phyloP scores from a whole-genome alignment of 1,139 yeast genomes.

The Sugiyamaella xylanicola region DNA sequence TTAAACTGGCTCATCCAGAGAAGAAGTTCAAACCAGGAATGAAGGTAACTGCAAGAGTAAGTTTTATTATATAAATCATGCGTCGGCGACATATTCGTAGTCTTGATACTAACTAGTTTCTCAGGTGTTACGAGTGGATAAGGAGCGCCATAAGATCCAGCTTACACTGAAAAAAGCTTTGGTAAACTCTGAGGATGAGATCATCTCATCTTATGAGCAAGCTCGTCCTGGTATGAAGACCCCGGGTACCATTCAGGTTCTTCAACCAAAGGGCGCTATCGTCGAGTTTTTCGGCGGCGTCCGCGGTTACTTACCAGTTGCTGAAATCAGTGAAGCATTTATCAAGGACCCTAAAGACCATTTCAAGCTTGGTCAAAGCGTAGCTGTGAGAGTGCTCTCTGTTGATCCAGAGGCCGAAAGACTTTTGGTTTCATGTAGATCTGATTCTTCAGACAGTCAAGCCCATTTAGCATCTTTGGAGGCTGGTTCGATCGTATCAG shows the following conservation, averaged over 20 bases:
- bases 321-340: conserved; percentile 88
- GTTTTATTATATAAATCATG: conserved; percentile 20
- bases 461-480: conserved; percentile 51
- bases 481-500: conserved; percentile 69
- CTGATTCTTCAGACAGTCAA: conserved; percentile 52
- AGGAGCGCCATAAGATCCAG: conserved; percentile 49
- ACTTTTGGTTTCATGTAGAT: conserved; percentile 72
- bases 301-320: conserved; percentile 78
- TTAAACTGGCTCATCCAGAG: conserved; percentile 84
- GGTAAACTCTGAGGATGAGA: conserved; percentile 65
- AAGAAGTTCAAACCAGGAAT: conserved; percentile 84
- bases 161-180: conserved; percentile 83
- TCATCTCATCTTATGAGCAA: conserved; percentile 55
- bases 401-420: conserved; percentile 59
- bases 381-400: conserved; percentile 64
- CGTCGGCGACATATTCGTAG: neutral
- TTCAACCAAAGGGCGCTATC: conserved; percentile 77
- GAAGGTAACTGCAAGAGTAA: conserved; percentile 70
- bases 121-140: conserved; percentile 46
- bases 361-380: conserved; percentile 82
- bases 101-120: conserved; percentile 1
- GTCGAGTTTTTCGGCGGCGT: conserved; percentile 80
- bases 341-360: conserved; percentile 77
- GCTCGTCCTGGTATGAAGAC: conserved; percentile 64
- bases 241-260: conserved; percentile 72